phyloP scores from a whole-genome alignment of 2,329 filamentous ascomycete genomes.

The Colletotrichum zoysiae region DNA sequence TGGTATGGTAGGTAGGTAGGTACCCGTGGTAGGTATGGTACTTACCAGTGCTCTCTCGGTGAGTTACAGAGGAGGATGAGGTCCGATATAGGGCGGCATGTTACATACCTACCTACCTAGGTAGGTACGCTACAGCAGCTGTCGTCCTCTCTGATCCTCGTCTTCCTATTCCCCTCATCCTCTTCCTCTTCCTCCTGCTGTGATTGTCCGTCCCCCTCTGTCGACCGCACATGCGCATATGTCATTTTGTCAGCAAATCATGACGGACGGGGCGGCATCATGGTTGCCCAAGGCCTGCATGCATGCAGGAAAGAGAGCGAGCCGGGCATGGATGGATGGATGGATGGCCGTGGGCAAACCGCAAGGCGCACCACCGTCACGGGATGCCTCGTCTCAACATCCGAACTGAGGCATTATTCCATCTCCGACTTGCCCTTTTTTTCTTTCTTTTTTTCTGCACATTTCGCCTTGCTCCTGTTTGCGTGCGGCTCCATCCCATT shows the following conservation, averaged over 20 bases:
- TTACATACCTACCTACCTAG: too few species aligned
- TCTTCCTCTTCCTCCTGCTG: neutral
- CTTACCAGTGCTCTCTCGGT: conserved; percentile 29
- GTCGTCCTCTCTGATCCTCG: neutral
- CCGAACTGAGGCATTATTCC: conserved; percentile 30
- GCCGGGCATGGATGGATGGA: too few species aligned
- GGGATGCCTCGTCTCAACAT: conserved; percentile 22
- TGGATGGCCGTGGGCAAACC: conserved; percentile 15
- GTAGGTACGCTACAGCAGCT: too few species aligned
- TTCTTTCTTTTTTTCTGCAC: neutral
- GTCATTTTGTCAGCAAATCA: neutral
- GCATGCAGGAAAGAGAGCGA: neutral
- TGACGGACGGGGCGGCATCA: conserved; percentile 24
- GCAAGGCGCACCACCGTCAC: conserved; percentile 31
- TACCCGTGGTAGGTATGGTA: too few species aligned
- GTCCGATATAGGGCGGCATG: conserved; percentile 23
- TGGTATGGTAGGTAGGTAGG: too few species aligned
- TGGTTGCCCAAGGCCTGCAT: neutral
- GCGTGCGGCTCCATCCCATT: conserved; percentile 29
- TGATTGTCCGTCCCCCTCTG: neutral
- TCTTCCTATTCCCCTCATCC: neutral
- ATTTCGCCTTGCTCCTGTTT: conserved; percentile 2
- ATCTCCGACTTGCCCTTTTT: neutral
- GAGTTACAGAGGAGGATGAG: conserved; percentile 18
- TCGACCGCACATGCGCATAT: neutral